Evolutionary conservation across 371 early-diverging fungal species (phyloP).

Genomic region (Mortierella sp.): DNA sequence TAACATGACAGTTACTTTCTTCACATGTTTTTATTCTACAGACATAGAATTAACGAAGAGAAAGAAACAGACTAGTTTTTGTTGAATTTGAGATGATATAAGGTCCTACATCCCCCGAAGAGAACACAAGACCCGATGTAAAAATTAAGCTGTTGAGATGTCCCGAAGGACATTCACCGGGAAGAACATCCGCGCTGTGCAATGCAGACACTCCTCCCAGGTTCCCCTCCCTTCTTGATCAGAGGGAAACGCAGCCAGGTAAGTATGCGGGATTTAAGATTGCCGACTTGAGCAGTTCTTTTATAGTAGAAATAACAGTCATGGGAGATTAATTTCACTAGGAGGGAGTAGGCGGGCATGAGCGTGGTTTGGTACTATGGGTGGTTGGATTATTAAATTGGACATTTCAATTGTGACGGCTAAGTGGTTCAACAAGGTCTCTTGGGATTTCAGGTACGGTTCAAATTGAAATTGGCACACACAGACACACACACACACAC

Average conservation of each 20-base stretch:
- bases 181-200: conserved; percentile 53
- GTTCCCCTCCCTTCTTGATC: conserved; percentile 53
- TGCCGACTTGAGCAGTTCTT: background rate
- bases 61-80: background rate
- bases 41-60: no score
- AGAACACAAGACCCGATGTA: conserved; percentile 48
- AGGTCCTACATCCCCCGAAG: conserved; percentile 44
- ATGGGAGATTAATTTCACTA: no score
- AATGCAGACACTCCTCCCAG: conserved; percentile 55
- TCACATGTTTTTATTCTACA: no score
- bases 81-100: conserved; percentile 16
- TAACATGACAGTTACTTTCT: no score
- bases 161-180: conserved; percentile 60
- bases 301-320: conserved; percentile 13
- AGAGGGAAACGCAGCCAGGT: conserved; percentile 55
- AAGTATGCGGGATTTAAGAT: conserved; percentile 45
- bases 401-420: no score
- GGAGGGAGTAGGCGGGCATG: no score
- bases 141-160: conserved; percentile 61
- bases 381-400: no score
- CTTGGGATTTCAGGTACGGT: no score
- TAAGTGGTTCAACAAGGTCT: no score
- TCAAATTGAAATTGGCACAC: no score
- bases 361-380: no score
- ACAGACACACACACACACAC: no score